phyloP scores from a whole-genome alignment of 2,329 filamentous ascomycete species.

The Exophiala sideris region DNA sequence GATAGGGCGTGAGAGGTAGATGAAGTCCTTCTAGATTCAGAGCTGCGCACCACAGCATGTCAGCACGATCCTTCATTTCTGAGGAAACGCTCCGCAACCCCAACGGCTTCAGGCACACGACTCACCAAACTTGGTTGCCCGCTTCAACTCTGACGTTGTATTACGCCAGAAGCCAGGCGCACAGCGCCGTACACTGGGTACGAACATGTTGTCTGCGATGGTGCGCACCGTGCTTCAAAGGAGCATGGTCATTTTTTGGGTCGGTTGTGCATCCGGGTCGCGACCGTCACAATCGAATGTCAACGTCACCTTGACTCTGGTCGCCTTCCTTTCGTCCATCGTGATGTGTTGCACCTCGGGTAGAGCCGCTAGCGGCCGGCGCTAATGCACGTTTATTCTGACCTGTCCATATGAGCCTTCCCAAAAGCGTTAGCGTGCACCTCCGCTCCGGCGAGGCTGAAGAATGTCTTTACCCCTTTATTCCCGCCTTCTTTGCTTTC shows the following conservation, averaged over 20 bases:
- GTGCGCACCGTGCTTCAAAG: not conserved
- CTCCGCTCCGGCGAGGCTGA: no score
- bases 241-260: not conserved
- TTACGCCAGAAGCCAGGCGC: constrained; percentile 30
- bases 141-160: constrained; percentile 25
- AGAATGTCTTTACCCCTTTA: no score
- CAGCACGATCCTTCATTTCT: not conserved
- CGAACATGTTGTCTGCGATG: constrained; percentile 20
- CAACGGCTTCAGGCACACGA: not conserved
- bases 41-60: constrained; percentile 12
- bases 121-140: constrained; percentile 28
- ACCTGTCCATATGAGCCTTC: no score
- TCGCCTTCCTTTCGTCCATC: no score
- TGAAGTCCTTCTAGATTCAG: constrained; percentile 28
- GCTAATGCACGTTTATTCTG: no score
- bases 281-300: not conserved
- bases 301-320: not conserved
- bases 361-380: no score
- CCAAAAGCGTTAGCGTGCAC: no score
- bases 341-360: no score
- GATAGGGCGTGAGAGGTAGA: constrained; percentile 22
- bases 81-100: no score
- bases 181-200: constrained; percentile 21
- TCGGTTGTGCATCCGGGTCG: not conserved
- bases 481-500: no score